These are phyloP conservation scores for Pleurotus citrinopileatus DNA, from an alignment of 768 basidiomycete species.

Conservation along the genomic window DNA sequence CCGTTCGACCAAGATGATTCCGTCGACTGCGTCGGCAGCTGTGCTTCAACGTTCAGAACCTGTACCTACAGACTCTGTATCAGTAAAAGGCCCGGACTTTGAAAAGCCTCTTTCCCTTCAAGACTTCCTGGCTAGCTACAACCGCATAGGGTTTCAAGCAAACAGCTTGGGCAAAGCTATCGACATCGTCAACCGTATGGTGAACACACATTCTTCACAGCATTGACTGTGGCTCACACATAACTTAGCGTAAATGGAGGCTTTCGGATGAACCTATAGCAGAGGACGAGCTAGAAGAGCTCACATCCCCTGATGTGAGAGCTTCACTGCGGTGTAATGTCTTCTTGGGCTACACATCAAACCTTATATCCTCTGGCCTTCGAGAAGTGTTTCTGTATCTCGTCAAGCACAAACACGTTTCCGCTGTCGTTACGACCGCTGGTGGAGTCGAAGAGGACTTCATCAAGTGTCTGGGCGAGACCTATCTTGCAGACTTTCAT, in stretches of 20 bases:
- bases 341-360: slow-evolving; percentile 98
- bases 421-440: slow-evolving; percentile 92
- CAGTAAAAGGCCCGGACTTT: slow-evolving; percentile 88
- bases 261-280: slow-evolving; percentile 79
- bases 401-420: slow-evolving; percentile 89
- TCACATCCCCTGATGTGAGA: slow-evolving; percentile 53
- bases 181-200: slow-evolving; percentile 92
- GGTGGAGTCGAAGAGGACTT: slow-evolving; percentile 99
- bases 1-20: slow-evolving; percentile 29
- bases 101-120: slow-evolving; percentile 64
- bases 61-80: slow-evolving; percentile 56
- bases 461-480: slow-evolving; percentile 97
- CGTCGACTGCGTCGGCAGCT: slow-evolving; percentile 65
- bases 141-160: slow-evolving; percentile 97
- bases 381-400: slow-evolving; percentile 91
- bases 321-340: slow-evolving; percentile 77
- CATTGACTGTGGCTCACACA: background rate
- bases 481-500: slow-evolving; percentile 91
- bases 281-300: slow-evolving; percentile 71
- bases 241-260: slow-evolving; percentile 75
- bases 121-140: slow-evolving; percentile 73
- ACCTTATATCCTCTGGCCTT: slow-evolving; percentile 95
- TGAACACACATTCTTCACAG: slow-evolving; percentile 25
- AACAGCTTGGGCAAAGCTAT: slow-evolving; percentile 88
- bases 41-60: slow-evolving; percentile 76